Base-by-base conservation (phyloP, 2,329 filamentous ascomycete genomes). In the Talaromyces sp. region DNA sequence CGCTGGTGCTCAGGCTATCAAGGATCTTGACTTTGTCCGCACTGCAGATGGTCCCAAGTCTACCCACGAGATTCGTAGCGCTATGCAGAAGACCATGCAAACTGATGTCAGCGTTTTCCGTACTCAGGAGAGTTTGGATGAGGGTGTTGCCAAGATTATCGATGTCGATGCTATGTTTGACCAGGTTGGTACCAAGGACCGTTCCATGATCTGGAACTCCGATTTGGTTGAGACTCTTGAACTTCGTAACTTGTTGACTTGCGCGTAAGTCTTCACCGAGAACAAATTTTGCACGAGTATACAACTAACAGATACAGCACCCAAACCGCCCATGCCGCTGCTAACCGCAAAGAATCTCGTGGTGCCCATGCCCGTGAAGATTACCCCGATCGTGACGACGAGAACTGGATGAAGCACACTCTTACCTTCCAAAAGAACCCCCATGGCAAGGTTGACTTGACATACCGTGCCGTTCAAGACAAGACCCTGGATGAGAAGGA, bases 171-270 rank as follows among this genome's bases (percentile, higher is more conserved):
- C 85, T 71, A 84, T 83, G 72, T 98, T 90, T 81, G 80, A 83
- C 71, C 84, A 97, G 74, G 89, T 98, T 70, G 91, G 92, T 73
- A 97, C 91, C 82, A 96, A 96, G 86, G 93, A 98, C 80, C 90
- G 95, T 79, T 96, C 91, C 85, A 97, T 98, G 93, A 98, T 98
- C 83, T 98, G 93, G 93, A 98, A 98, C 87, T 92, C 91, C 25
- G 93, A 98, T 75, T 86, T 98, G 42, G 92, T 96, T 66, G 93
- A 98, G 85, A 96, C 93, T 7, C 87, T 99, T 62, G 95, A 99
- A 81, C 84, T 98, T 74, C 86, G 93, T 74, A 99, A 99, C 80
- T 80, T 99, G 73, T 82, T 99, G 75, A 98, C 95, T 73, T 98
- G 95, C 87, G 93, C 93, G 86, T 92, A 88, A 82, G 89, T 89